Conservation (phyloP, 768 basidiomycete species). For the Lactarius hengduanensis region DNA sequence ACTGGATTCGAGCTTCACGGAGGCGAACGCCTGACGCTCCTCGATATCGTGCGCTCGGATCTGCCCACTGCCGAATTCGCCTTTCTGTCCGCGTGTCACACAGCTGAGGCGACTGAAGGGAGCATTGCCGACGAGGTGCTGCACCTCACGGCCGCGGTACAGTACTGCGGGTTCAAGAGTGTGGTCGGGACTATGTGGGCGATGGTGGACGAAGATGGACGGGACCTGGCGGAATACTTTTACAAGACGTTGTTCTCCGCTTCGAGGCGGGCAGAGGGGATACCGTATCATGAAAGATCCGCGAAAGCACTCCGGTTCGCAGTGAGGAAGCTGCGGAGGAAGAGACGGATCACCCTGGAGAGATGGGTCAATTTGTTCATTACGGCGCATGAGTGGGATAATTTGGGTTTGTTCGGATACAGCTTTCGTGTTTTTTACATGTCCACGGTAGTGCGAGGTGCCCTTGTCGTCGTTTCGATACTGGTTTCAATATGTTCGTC, state of each 20-base stretch:
- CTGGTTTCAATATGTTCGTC: no score
- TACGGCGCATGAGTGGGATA: neutral
- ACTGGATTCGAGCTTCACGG: conserved; percentile 6
- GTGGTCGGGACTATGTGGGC: conserved; percentile 11
- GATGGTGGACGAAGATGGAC: neutral
- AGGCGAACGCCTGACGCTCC: neutral
- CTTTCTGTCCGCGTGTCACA: conserved; percentile 10
- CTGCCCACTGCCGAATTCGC: neutral
- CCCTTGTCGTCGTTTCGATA: no score
- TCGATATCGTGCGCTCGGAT: neutral
- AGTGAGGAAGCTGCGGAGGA: neutral
- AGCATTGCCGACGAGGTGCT: neutral
- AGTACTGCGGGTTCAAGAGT: neutral
- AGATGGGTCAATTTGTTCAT: neutral
- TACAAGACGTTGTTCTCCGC: neutral
- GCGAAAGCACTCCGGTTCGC: neutral
- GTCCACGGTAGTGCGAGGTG: neutral
- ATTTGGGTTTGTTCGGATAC: neutral
- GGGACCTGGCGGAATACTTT: neutral
- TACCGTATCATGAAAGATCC: neutral
- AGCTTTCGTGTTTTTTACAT: neutral
- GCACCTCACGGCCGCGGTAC: neutral
- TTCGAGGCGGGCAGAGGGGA: neutral
- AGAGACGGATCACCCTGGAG: neutral
- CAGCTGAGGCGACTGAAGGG: neutral